A percentile compares a stretch with the other conserved stretches of the same genome.
Conservation (phyloP, 768 basidiomycete species). For the Tylopilus plumbeoviolaceoides region DNA sequence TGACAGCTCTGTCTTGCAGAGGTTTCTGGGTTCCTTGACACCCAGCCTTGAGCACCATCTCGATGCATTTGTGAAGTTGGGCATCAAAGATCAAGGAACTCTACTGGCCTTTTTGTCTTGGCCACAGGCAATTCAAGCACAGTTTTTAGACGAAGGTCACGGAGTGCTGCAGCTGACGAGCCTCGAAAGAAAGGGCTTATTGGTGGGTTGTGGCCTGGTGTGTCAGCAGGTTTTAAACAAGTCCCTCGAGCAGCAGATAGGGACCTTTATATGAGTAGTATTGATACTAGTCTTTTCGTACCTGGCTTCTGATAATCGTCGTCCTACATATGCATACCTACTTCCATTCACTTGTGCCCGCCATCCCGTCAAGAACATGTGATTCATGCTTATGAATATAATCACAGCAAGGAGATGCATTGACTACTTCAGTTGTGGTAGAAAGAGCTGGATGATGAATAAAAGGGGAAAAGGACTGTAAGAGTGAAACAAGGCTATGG, state of each 20-base stretch:
- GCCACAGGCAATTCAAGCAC: slow-evolving; percentile 11
- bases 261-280: not conserved
- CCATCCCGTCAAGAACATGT: slow-evolving; percentile 8
- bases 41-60: slow-evolving; percentile 21
- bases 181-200: slow-evolving; percentile 18
- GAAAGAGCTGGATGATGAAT: slow-evolving; percentile 16
- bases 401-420: slow-evolving; percentile 22
- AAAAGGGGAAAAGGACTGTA: slow-evolving; percentile 13
- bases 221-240: slow-evolving; percentile 3
- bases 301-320: not conserved
- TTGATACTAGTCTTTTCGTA: too few species aligned
- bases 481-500: slow-evolving; percentile 20
- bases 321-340: slow-evolving; percentile 1
- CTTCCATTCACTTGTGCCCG: too few species aligned
- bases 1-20: not conserved
- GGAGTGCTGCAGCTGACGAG: slow-evolving; percentile 14
- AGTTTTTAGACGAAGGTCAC: slow-evolving; percentile 15
- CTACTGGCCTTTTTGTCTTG: slow-evolving; percentile 24
- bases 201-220: slow-evolving; percentile 7
- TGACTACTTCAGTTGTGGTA: slow-evolving; percentile 20
- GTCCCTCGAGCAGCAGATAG: not conserved
- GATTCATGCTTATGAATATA: slow-evolving; percentile 22
- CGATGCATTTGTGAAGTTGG: slow-evolving; percentile 18
- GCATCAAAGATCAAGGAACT: slow-evolving; percentile 20
- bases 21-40: slow-evolving; percentile 18